A percentile compares a stretch with the other conserved stretches of the same genome.
These are phyloP conservation scores for Gnomoniopsis smithogilvyi DNA, from an alignment of 2,329 filamentous ascomycete genomes.

Conservation along the genomic window DNA sequence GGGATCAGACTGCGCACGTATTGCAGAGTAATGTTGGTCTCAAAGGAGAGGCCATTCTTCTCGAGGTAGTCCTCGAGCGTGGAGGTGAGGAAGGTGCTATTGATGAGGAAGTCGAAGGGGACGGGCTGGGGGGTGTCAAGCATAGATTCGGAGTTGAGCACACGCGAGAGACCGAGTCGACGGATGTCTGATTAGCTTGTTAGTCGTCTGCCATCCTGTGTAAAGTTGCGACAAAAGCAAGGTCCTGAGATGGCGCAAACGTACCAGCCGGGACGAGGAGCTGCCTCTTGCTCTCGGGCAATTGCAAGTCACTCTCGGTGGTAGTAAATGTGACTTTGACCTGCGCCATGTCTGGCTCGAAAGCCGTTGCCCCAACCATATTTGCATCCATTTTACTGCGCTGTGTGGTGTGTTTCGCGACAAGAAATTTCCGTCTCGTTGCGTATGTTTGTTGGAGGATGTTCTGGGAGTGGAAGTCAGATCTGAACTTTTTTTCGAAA, in stretches of 20 bases:
- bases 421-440: neutral
- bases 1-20: conserved; percentile 91
- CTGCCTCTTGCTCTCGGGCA: conserved; percentile 60
- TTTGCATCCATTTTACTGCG: conserved; percentile 14
- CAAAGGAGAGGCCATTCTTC: conserved; percentile 80
- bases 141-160: conserved; percentile 70
- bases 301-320: conserved; percentile 56
- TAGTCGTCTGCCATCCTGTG: conserved; percentile 4
- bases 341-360: conserved; percentile 41
- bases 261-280: conserved; percentile 60
- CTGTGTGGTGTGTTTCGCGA: conserved; percentile 1
- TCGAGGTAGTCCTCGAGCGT: conserved; percentile 89
- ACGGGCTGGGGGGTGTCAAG: conserved; percentile 63
- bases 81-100: conserved; percentile 86
- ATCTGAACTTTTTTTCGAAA: conserved; percentile 15
- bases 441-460: neutral
- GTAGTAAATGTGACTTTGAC: conserved; percentile 68
- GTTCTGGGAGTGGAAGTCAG: neutral
- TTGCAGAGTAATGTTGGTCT: conserved; percentile 83
- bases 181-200: conserved; percentile 53
- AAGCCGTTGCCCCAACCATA: conserved; percentile 25
- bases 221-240: neutral
- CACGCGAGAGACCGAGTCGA: conserved; percentile 67
- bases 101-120: conserved; percentile 92
- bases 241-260: conserved; percentile 18